Evolutionary conservation across 2,329 filamentous ascomycete genomes (phyloP), one percentile per base, ranked within the genome.

Genomic region (Magnaporthales sp.): DNA sequence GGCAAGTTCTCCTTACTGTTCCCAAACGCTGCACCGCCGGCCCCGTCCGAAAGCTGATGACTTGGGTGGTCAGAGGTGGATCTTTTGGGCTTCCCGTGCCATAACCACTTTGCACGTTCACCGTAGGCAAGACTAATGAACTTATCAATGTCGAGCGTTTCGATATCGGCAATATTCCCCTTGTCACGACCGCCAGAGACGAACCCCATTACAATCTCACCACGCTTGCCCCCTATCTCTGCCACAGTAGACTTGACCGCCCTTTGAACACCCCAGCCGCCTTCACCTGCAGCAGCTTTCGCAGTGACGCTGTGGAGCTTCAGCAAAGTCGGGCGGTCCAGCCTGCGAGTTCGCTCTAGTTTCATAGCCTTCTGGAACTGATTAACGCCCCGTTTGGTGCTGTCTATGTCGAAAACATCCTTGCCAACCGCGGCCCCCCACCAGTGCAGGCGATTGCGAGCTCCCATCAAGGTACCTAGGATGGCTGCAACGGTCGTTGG

Each of bases 221-320:
- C 93, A 66, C 94, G 90, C 75, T 97, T 97, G 15, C 95, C 94
- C 71, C 92, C 92, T 54, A 99, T 87, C 77, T 97, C 95, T 22
- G 91, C 93, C 62, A 98, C 91, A 0, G 94, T 97, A 3, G 92
- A 96, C 75, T 98, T 98, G 72, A 99, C 92, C 22, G 94, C 93
- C 73, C 92, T 90, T 64, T 93, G 91, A n/a, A 96, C 91, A 19
- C 90, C 91, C 92, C 94, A 97, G 2, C 91, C 91, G 1, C 90
- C 91, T 74, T 97, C 93, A 38, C 92, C 90, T 64, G 90, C 91
- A 2, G 93, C 93, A 32, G 92, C 93, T 75, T 97, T 98, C 54
- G 92, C 91, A 13, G 94, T 97, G n/a, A 84, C 86, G 63, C 86
- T 87, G 72, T 96, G 93, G 61, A 99, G 81, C 67, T 86, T 88